A percentile compares a stretch with the other conserved stretches of the same genome.
These are phyloP conservation scores for Botrytis squamosa DNA, from an alignment of 2,329 filamentous ascomycete genomes.

Conservation along the genomic window DNA sequence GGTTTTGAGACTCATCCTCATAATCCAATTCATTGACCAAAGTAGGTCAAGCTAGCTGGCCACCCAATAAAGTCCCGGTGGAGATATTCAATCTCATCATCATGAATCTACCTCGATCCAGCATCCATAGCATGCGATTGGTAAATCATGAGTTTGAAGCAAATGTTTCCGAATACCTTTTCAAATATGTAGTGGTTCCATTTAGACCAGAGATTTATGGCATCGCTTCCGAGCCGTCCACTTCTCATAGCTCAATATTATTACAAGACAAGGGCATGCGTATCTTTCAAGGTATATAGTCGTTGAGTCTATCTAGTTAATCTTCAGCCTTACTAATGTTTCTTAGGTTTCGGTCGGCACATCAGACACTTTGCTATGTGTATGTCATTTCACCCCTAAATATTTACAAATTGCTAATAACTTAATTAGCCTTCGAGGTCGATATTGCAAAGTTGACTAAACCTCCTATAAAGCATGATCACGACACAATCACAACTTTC, in stretches of 20 bases:
- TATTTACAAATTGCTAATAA: slow-evolving; percentile 5
- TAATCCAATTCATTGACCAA: slow-evolving; percentile 2
- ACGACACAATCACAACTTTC: slow-evolving; percentile 55
- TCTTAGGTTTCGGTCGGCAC: slow-evolving; percentile 51
- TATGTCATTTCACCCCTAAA: background rate
- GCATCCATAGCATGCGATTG: slow-evolving; percentile 60
- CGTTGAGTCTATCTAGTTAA: background rate
- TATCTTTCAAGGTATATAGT: slow-evolving; percentile 52
- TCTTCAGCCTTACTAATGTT: slow-evolving; percentile 16
- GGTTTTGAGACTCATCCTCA: background rate
- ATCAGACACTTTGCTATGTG: slow-evolving; percentile 64
- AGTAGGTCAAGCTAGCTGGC: slow-evolving; percentile 39
- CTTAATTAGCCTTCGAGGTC: slow-evolving; percentile 55
- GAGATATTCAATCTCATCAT: slow-evolving; percentile 63
- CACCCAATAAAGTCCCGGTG: slow-evolving; percentile 49
- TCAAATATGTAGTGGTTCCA: slow-evolving; percentile 62
- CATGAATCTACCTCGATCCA: slow-evolving; percentile 53
- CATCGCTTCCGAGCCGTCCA: slow-evolving; percentile 43
- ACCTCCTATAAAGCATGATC: slow-evolving; percentile 56
- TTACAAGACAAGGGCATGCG: slow-evolving; percentile 52
- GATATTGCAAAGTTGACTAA: slow-evolving; percentile 50
- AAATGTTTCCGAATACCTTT: slow-evolving; percentile 57
- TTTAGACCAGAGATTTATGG: slow-evolving; percentile 65
- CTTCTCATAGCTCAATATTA: slow-evolving; percentile 32
- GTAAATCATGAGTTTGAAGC: slow-evolving; percentile 59